A percentile compares a stretch with the other conserved stretches of the same genome.
phyloP scores from a whole-genome alignment of 441 rosid species.

The Pelargonium citronellum region DNA sequence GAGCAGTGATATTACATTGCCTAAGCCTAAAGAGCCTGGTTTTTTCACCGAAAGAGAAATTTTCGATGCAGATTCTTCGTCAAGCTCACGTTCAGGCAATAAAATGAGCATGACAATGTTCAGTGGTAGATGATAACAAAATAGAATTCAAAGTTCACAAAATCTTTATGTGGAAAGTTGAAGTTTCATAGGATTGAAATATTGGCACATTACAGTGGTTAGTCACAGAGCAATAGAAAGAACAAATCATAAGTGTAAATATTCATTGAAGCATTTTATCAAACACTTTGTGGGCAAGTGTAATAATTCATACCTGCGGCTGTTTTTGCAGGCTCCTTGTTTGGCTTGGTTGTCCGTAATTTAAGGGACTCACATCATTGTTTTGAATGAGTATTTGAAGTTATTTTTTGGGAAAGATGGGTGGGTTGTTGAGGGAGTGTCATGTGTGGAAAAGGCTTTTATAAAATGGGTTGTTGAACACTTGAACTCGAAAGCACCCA shows the following conservation, averaged over 20 bases:
- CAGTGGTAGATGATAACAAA: neutral
- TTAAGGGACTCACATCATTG: no score
- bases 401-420: no score
- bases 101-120: constrained; percentile 5
- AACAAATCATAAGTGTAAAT: neutral
- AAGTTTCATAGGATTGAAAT: neutral
- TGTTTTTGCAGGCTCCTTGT: neutral
- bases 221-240: neutral
- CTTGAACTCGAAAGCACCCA: no score
- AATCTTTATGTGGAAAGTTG: neutral
- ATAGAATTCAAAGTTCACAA: neutral
- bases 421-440: no score
- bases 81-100: neutral
- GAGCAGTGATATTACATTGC: constrained; percentile 16
- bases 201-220: no score
- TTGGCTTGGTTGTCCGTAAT: neutral
- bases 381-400: no score
- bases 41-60: neutral
- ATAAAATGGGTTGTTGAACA: no score
- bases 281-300: neutral
- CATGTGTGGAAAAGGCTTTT: no score
- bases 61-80: neutral
- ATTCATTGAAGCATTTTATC: constrained; percentile 1
- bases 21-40: constrained; percentile 10
- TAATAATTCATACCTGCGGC: neutral